Evolutionary conservation across 108 stramenopile species (phyloP).

Genomic region (Nitzschia sp.): DNA sequence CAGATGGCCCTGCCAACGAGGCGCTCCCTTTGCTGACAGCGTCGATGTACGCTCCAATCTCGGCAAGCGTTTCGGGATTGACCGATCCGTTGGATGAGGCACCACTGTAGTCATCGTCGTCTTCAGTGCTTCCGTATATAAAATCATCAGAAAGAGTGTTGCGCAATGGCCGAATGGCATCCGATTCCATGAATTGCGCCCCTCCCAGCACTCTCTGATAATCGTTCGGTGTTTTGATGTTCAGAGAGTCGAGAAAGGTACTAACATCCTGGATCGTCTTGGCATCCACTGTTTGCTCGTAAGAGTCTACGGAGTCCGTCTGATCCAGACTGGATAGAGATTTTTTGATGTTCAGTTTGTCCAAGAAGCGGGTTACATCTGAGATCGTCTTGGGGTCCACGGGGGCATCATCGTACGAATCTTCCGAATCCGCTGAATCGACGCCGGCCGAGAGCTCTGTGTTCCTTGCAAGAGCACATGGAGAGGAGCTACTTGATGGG

Average conservation of each 20-base stretch:
- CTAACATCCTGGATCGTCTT: conserved; percentile 30
- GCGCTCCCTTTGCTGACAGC: conserved; percentile 10
- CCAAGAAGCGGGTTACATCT: conserved; percentile 22
- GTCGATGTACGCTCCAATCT: conserved; percentile 42
- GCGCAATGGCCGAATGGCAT: conserved; percentile 13
- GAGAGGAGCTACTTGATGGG: not conserved
- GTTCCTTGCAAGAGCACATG: not conserved
- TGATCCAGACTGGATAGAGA: not conserved
- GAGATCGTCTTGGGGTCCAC: conserved; percentile 3
- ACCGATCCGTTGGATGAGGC: conserved; percentile 5
- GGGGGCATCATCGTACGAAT: conserved; percentile 1
- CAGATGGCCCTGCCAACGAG: too few species aligned
- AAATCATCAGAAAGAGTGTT: conserved; percentile 4
- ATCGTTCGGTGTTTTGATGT: not conserved
- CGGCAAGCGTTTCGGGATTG: conserved; percentile 40
- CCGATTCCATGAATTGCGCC: conserved; percentile 1
- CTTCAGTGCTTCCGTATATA: not conserved
- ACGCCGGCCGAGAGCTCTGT: not conserved
- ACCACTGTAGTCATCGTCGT: conserved; percentile 6
- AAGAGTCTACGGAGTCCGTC: conserved; percentile 4
- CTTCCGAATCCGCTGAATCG: conserved; percentile 1
- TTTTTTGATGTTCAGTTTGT: conserved; percentile 11
- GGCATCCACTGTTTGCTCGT: conserved; percentile 11
- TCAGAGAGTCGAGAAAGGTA: conserved; percentile 19
- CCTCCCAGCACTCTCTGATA: not conserved